Base-by-base conservation (phyloP, 495 filamentous ascomycete species). In the Xylaria flabelliformis region DNA sequence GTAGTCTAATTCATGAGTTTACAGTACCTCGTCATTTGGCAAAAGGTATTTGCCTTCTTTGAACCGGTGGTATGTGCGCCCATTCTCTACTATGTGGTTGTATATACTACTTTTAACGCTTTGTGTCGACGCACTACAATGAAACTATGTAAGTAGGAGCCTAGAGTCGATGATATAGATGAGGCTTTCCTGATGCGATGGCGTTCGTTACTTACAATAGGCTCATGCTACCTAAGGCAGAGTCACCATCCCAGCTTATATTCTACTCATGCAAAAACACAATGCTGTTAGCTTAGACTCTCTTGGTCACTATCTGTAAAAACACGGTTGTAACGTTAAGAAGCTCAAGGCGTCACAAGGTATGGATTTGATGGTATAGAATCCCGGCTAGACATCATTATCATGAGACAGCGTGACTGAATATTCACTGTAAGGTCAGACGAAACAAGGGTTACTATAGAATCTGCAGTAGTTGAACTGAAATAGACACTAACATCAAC, bases 1-100 rank as follows among this genome's bases (percentile, higher is more conserved):
- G 2, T 34, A 19, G 21, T 21, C 34, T 50, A 29, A 29, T 29
- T 29, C 26, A 29, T 1, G 26, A 29, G 26, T 29, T 29, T 42
- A n/a, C 34, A 4, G 29, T 56, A 74, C 74, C 68, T 78, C 76
- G 29, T 80, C 78, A 58, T 80, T 80, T n/a, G 78, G 78, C 21
- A 78, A 58, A 21, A 65, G 66, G 62, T 77, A 80, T 59, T 68
- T 73, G 6, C 77, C 78, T 64, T 77, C 75, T 56, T 75, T 70
- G 36, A 75, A 80, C 10, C 69, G 48, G 65, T 79, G 77, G 32
- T 80, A 80, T 21, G 74, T 77, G 29, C 77, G 56, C 34, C 77
- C 75, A 48, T 78, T 77, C 51, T 79, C 78, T 41, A 74, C 62
- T 10, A 75, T 46, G 62, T 63, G 66, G 41, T 77, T 48, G 56